A percentile compares a stretch with the other conserved stretches of the same genome.
Conservation (phyloP, 768 basidiomycete species). For the Amanita phalloides region DNA sequence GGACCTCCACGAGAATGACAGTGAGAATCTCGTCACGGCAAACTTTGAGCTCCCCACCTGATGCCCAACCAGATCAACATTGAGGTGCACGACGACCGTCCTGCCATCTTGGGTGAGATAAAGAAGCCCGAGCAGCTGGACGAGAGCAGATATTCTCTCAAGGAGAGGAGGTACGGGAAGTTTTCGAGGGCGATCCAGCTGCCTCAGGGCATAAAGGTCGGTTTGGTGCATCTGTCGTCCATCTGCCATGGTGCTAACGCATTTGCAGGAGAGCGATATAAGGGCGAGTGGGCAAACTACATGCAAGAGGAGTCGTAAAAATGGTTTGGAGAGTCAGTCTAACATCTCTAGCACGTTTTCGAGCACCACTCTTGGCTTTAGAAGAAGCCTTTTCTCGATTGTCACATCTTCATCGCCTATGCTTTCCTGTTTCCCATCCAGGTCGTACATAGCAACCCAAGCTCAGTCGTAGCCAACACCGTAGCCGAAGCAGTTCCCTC, state of each 20-base stretch:
- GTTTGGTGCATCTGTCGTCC: conserved; percentile 9
- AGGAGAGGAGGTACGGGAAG: conserved; percentile 37
- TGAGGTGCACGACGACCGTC: conserved; percentile 37
- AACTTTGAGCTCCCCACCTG: conserved; percentile 47
- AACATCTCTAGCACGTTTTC: conserved; percentile 52
- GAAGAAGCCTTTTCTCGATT: conserved; percentile 47
- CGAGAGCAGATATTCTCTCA: conserved; percentile 27
- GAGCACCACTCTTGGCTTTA: conserved; percentile 68
- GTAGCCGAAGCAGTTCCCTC: conserved; percentile 40
- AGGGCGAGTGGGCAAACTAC: neutral
- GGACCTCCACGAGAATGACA: conserved; percentile 40
- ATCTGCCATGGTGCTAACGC: neutral
- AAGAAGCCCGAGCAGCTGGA: conserved; percentile 21
- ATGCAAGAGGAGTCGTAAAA: no score
- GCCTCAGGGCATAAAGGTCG: conserved; percentile 42
- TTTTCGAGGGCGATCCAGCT: conserved; percentile 36
- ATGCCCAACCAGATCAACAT: conserved; percentile 39
- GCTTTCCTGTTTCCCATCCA: conserved; percentile 21
- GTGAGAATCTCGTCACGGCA: conserved; percentile 39
- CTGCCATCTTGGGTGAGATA: conserved; percentile 41
- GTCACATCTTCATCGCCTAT: conserved; percentile 23
- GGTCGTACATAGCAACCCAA: conserved; percentile 60
- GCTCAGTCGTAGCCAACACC: conserved; percentile 60
- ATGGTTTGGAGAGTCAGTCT: conserved; percentile 9
- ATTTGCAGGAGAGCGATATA: conserved; percentile 3